Base-by-base conservation (phyloP, 495 filamentous ascomycete genomes). In the Filosporella fistucella region DNA sequence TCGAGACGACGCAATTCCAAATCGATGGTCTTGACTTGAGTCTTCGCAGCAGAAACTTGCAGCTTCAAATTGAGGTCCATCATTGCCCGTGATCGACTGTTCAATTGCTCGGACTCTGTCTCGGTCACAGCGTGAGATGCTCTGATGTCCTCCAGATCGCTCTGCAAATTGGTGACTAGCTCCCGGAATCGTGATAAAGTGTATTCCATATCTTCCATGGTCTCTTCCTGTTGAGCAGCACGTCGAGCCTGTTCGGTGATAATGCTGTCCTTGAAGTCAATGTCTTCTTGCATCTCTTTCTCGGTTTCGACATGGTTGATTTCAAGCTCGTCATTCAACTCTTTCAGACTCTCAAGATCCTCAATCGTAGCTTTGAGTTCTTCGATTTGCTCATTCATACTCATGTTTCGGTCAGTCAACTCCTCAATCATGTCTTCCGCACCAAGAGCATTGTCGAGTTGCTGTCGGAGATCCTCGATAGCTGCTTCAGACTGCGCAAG, bases 11-110 rank as follows among this genome's bases (percentile, higher is more conserved):
- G 76, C 18, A 97, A 71, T 62, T 97, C 94, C 6, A 95, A 70
- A 55, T 96, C 91, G 46, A 97, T 91, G 0, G 89, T 89, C 63
- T 93, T 96, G 56, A 87, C 84, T 62, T 95, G 91, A 2, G 90
- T 82, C 67, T 95, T 96, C 11, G 87, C 76, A 18, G 88, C 89
- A 10, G 90, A 91, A 29, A 83, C 76, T 56, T 95, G 91, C 26
- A 98, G 78, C 57, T 93, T 91, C 78, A 91, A 77, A 64, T 96
- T 97, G 33, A 98, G 75, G 63, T 98, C 90, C 77, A 94, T 83
- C 88, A 97, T 95, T 17, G 89, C 88, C 42, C 89, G 78, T 26
- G 91, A 95, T 24, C 89, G 84, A 47, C 76, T 84, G 30, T 79
- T 86, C 17, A 96, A 76, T 52, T 96, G 86, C 55, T 89, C 88